These are phyloP conservation scores for Irpex rosettiformis DNA, from an alignment of 1,284 basidiomycete genomes.

Conservation along the genomic window DNA sequence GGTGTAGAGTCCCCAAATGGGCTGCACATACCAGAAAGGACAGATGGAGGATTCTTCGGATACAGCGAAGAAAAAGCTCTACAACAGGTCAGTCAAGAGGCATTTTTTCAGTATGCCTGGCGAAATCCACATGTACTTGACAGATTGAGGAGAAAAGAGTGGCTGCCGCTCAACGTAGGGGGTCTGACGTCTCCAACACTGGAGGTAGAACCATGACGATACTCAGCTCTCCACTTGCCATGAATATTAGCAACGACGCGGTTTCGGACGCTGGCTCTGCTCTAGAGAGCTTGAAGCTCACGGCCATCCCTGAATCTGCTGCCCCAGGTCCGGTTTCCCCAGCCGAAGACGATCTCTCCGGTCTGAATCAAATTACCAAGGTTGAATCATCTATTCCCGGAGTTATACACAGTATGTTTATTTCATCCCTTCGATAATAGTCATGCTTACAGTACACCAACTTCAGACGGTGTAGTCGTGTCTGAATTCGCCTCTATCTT, in stretches of 20 bases:
- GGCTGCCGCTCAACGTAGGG: slow-evolving; percentile 48
- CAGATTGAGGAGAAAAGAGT: slow-evolving; percentile 73
- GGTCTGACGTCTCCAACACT: slow-evolving; percentile 33
- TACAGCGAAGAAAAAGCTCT: slow-evolving; percentile 73
- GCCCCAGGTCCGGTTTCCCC: slow-evolving; percentile 1
- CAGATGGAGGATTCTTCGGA: slow-evolving; percentile 66
- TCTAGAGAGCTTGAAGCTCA: slow-evolving; percentile 37
- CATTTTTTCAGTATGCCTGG: background rate
- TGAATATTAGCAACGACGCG: slow-evolving; percentile 26
- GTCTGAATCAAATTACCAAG: slow-evolving; percentile 21
- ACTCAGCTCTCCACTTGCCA: slow-evolving; percentile 30
- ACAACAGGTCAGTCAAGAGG: slow-evolving; percentile 48
- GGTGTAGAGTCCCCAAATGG: slow-evolving; percentile 21
- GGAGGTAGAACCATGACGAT: slow-evolving; percentile 22
- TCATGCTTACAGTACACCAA: slow-evolving; percentile 4
- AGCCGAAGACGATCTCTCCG: slow-evolving; percentile 5
- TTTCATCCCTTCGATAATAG: background rate
- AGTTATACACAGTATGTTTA: slow-evolving; percentile 12
- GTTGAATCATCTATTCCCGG: slow-evolving; percentile 23
- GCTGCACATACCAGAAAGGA: slow-evolving; percentile 53
- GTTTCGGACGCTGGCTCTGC: slow-evolving; percentile 40
- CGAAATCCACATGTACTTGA: background rate
- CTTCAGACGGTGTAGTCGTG: slow-evolving; percentile 37
- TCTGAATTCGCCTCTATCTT: slow-evolving; percentile 55
- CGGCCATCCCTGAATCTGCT: slow-evolving; percentile 33